Conservation (phyloP, 169 alveolate species). For the Eimeria acervulina region DNA sequence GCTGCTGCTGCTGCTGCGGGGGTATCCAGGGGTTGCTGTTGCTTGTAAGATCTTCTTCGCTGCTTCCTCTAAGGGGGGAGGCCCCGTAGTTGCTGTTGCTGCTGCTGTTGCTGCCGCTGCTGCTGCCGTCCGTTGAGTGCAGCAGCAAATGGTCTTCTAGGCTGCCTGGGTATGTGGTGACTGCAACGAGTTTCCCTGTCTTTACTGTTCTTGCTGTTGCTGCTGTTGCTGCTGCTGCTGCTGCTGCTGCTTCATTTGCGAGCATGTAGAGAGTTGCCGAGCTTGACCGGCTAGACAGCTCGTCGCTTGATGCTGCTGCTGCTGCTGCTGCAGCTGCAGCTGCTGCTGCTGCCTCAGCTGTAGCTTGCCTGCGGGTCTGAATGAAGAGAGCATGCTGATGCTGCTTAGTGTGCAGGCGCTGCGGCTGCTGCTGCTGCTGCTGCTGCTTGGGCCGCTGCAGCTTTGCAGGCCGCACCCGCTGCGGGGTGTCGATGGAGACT, state of each 20-base stretch:
- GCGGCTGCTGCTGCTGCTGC: conserved; percentile 38
- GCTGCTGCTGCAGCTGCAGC: neutral
- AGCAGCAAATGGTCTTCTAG: conserved; percentile 14
- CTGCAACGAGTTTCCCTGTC: conserved; percentile 41
- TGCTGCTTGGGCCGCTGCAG: too few relatives aligned
- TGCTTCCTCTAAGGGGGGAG: conserved; percentile 46
- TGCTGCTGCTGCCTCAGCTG: conserved; percentile 3
- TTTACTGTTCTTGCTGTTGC: neutral
- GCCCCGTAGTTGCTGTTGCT: neutral
- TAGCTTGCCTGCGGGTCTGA: neutral
- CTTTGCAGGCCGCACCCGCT: conserved; percentile 34
- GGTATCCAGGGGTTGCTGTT: conserved; percentile 21
- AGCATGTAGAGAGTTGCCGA: neutral
- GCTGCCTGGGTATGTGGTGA: conserved; percentile 33
- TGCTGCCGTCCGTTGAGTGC: conserved; percentile 49
- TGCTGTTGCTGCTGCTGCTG: neutral
- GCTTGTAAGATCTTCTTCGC: conserved; percentile 28
- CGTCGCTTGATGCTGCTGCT: neutral
- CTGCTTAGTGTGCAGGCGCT: conserved; percentile 5
- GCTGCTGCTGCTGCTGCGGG: conserved; percentile 44
- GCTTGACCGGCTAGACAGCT: neutral
- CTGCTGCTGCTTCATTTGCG: too few relatives aligned
- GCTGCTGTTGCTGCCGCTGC: conserved; percentile 57
- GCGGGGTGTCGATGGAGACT: conserved; percentile 2
- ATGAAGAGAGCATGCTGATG: conserved; percentile 24